phyloP scores from a whole-genome alignment of 192 early-diverging fungal species.

The Linnemannia exigua region DNA sequence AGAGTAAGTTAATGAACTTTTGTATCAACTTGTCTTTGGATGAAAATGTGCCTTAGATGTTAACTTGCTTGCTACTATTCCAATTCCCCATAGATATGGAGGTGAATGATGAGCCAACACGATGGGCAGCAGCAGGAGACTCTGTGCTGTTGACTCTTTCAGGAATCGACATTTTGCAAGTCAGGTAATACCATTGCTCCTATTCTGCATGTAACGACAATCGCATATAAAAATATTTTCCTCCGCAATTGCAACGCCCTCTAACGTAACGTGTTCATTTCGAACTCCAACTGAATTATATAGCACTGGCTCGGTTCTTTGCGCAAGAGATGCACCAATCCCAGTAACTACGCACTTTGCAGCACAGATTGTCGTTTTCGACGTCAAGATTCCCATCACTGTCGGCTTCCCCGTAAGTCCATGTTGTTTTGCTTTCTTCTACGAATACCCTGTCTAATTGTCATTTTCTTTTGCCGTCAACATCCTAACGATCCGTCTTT shows the following conservation, averaged over 20 bases:
- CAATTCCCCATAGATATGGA: conserved; percentile 78
- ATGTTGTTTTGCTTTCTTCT: not conserved
- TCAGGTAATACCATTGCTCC: conserved; percentile 76
- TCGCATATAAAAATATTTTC: too few species aligned
- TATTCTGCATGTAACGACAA: too few species aligned
- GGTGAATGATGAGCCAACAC: conserved; percentile 73
- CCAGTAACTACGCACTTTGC: conserved; percentile 83
- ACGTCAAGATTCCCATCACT: conserved; percentile 92
- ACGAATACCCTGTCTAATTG: not conserved
- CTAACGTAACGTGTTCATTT: too few species aligned
- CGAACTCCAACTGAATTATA: too few species aligned
- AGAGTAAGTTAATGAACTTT: conserved; percentile 63
- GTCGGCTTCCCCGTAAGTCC: conserved; percentile 87
- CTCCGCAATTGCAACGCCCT: too few species aligned
- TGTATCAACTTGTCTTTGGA: too few species aligned
- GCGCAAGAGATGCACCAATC: conserved; percentile 76
- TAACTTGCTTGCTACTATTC: not conserved
- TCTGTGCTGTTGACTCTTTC: conserved; percentile 82
- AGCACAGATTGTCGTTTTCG: conserved; percentile 95
- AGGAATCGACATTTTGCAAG: conserved; percentile 79
- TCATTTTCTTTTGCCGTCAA: not conserved
- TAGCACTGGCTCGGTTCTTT: conserved; percentile 89
- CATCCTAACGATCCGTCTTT: not conserved
- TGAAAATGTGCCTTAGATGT: too few species aligned
- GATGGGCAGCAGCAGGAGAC: conserved; percentile 98